Conservation (phyloP, 805 yeast species). For the Spathaspora boniae region DNA sequence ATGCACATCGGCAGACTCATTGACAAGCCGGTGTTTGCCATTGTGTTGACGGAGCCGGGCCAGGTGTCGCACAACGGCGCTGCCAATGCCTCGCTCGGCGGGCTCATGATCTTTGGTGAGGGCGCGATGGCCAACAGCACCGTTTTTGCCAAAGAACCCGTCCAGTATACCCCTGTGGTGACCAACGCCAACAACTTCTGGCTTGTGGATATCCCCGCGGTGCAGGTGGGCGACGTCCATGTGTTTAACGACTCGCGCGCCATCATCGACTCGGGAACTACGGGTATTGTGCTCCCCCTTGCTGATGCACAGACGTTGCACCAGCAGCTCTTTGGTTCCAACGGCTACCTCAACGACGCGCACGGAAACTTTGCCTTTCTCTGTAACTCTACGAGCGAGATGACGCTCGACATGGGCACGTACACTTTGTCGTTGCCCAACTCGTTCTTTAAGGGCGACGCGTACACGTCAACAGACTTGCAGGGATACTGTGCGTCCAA, state of each 20-base stretch:
- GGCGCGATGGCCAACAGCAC: slow-evolving; percentile 12
- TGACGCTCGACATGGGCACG: slow-evolving; percentile 43
- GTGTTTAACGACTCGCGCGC: slow-evolving; percentile 35
- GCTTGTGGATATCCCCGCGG: slow-evolving; percentile 45
- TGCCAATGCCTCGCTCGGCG: slow-evolving; percentile 17
- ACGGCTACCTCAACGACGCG: slow-evolving; percentile 51
- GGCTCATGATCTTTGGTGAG: slow-evolving; percentile 24
- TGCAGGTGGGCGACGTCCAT: slow-evolving; percentile 11
- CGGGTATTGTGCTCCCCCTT: slow-evolving; percentile 53
- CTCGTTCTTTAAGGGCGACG: slow-evolving; percentile 46
- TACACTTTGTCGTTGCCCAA: slow-evolving; percentile 41
- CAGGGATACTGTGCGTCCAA: slow-evolving; percentile 60
- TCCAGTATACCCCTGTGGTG: slow-evolving; percentile 38
- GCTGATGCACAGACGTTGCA: slow-evolving; percentile 54
- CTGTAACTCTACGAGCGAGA: slow-evolving; percentile 45
- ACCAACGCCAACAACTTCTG: slow-evolving; percentile 42
- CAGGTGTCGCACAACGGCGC: slow-evolving; percentile 7
- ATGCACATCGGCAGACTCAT: slow-evolving; percentile 32
- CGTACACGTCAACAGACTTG: slow-evolving; percentile 33
- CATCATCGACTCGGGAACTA: slow-evolving; percentile 65
- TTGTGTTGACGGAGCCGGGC: slow-evolving; percentile 15
- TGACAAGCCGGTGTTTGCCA: slow-evolving; percentile 36
- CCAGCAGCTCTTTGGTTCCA: slow-evolving; percentile 38
- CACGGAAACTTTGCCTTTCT: slow-evolving; percentile 53
- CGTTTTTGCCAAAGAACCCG: slow-evolving; percentile 26